Base-by-base conservation (phyloP, 257 asterid genomes). In the Phtheirospermum japonicum region DNA sequence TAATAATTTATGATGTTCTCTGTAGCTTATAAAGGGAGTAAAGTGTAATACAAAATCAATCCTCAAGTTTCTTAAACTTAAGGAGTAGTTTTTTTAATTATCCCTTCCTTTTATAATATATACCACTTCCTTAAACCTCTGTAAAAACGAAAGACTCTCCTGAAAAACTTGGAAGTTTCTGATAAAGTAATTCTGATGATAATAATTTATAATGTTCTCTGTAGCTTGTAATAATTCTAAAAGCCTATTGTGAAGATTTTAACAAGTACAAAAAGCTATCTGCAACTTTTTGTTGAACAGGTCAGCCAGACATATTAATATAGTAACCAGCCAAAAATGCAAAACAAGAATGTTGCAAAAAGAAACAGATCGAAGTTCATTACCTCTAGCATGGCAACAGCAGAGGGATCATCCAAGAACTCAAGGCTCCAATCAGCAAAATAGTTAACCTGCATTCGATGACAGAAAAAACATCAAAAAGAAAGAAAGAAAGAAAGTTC, bases 391-490 rank as follows among this genome's bases (percentile, higher is more conserved):
- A 92, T 69, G 57, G 95, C 99, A 69, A 69, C 74, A 50, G 93
- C 77, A 36, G 94, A 80, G 37, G 99, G 99, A 73, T 92, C 99
- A 71, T 92, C 99, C 9, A 89, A 83, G 75, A 92, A 83, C 84
- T 92, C 99, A 19, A 86, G 87, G 69, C 96, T 85, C 73, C 85
- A 82, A 68, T 92, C 99, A 73, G 82, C 89, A 49, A 86, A 73
- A 70, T 89, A 92, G 73, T 92, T 92, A 56, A 92, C 76, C 98
- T 91, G 87, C 76, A 78, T 73, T 45, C 26, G 31, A 67, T 50
- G 20, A 66, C 54, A 68, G 32, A 37, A 73, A 71, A 66, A 48
- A 50, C 48, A 31, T 51, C 63, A 55, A 66, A 32, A 48, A 14
- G 5, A 17, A 14, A 13, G 13, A n/a, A 74, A 39, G n/a, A n/a